Base-by-base conservation (phyloP, 169 alveolate species). In the Eimeria maxima region DNA sequence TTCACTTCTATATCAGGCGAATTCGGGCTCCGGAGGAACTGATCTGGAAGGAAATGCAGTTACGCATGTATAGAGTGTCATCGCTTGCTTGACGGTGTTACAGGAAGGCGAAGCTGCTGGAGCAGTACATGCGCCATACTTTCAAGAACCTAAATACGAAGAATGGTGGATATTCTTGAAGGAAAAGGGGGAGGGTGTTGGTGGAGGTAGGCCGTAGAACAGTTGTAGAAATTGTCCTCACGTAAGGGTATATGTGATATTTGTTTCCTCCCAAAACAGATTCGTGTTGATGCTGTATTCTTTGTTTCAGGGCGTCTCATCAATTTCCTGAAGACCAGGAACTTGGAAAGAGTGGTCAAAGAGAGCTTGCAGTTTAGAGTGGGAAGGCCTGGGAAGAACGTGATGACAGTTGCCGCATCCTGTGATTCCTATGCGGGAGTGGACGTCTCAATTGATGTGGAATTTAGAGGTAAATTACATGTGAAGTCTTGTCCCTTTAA, bases 51-150 rank as follows among this genome's bases (percentile, higher is more conserved):
- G 60, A 16, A 74, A 16, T 20, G 63, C 60, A 45, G 42, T 44
- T 44, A 18, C 38, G 20, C 87, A 42, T 22, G 13, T 5, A 24
- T 11, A 20, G 18, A 38, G 22, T 69, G 57, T 27, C 24, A 20
- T 4, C 29, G 76, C 13, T 38, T 78, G 24, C 4, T 10, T 50
- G 53, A 53, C 42, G 47, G 65, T 69, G 50, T 11, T 24, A 74
- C 91, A 97, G 91, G 98, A 97, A 80, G 97, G 97, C 22, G 98
- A 97, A 94, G 97, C 98, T 22, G 95, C 97, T 44, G 99, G 99
- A 10, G 98, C 99, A 45, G 97, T 98, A 44, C 99, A 98, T 94
- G 98, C 99, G 42, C 99, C 99, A 16, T 95, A 86, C 89, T 98
- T 98, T 96, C 98, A 98, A 13, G 97, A 97, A 95, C 98, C 98